A percentile compares a stretch with the other conserved stretches of the same genome.
These are phyloP conservation scores for Solanum lycopersicoides DNA, from an alignment of 257 asterid species.

Conservation along the genomic window DNA sequence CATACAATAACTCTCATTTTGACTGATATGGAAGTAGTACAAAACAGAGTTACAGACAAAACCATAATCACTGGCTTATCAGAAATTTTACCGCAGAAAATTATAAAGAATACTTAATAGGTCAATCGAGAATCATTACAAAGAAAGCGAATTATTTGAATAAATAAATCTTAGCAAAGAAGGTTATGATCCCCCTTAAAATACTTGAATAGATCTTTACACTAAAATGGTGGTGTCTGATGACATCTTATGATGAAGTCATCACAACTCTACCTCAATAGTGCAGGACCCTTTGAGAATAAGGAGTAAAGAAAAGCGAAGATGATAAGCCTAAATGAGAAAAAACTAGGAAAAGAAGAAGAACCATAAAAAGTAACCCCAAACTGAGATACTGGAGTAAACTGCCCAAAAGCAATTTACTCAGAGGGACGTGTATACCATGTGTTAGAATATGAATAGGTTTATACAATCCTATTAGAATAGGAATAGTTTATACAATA, in stretches of 20 bases:
- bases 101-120: background rate
- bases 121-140: background rate
- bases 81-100: background rate
- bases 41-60: background rate
- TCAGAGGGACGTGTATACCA: background rate
- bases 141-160: background rate
- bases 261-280: background rate
- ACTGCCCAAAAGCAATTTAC: background rate
- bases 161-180: background rate
- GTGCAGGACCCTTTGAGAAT: background rate
- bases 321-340: background rate
- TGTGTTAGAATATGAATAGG: too few species aligned
- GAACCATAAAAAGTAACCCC: background rate
- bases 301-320: background rate
- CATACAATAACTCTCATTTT: background rate
- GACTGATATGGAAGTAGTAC: background rate
- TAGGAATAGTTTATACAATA: too few species aligned
- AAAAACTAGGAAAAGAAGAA: background rate
- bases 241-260: background rate
- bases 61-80: background rate
- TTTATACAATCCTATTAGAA: too few species aligned
- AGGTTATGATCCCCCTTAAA: background rate
- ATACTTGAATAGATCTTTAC: background rate
- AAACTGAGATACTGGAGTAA: background rate
- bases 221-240: background rate